phyloP scores from a whole-genome alignment of 1,284 basidiomycete genomes.

The Farysia itapuensis region DNA sequence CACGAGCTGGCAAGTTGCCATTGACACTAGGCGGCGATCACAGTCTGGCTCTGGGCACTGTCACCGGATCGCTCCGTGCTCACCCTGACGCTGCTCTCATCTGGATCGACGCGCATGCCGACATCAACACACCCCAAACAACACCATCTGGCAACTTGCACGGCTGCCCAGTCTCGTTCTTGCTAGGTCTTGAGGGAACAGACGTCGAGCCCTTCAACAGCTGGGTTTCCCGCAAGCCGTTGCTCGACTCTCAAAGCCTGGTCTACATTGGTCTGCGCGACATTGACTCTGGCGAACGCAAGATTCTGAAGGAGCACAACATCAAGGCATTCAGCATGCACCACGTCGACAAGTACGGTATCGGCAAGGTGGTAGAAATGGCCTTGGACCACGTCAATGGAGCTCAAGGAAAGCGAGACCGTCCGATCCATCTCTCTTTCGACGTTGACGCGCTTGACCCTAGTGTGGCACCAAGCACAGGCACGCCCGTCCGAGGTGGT shows the following conservation, averaged over 20 bases:
- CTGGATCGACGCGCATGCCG: conserved; percentile 75
- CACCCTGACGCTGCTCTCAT: conserved; percentile 75
- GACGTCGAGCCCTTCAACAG: conserved; percentile 54
- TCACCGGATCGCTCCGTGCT: conserved; percentile 60
- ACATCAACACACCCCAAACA: conserved; percentile 87
- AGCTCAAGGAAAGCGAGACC: conserved; percentile 64
- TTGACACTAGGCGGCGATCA: conserved; percentile 96
- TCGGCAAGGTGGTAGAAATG: conserved; percentile 83
- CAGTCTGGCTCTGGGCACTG: conserved; percentile 68
- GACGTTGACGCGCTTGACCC: conserved; percentile 88
- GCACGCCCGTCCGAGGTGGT: conserved; percentile 90
- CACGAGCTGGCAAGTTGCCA: conserved; percentile 76
- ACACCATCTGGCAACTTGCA: conserved; percentile 90
- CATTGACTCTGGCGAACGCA: conserved; percentile 85
- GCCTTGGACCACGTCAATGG: conserved; percentile 87
- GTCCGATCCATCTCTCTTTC: conserved; percentile 92
- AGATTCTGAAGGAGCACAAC: conserved; percentile 77
- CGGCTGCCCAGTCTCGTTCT: conserved; percentile 96
- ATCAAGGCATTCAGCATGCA: conserved; percentile 98
- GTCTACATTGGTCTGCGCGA: conserved; percentile 97
- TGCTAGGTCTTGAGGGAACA: conserved; percentile 63
- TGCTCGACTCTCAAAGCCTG: conserved; percentile 70
- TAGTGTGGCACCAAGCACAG: conserved; percentile 89
- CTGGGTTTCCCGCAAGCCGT: conserved; percentile 51
- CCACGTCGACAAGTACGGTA: conserved; percentile 94